A percentile compares a stretch with the other conserved stretches of the same genome.
phyloP scores from a whole-genome alignment of 2,329 filamentous ascomycete species.

The Rutstroemia sp. region DNA sequence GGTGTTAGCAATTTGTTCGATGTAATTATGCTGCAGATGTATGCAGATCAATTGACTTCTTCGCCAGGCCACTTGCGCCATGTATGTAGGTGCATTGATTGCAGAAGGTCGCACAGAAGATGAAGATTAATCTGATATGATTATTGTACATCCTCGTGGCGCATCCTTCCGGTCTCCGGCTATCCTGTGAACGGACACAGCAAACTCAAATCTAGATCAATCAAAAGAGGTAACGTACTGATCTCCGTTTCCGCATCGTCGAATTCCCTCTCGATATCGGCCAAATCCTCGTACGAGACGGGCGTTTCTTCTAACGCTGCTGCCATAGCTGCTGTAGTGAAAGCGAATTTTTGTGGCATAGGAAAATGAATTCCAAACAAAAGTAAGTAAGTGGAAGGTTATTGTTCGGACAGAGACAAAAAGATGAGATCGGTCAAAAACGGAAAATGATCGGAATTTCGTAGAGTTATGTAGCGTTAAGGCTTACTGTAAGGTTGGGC shows the following conservation, averaged over 20 bases:
- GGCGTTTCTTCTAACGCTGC: conserved; percentile 34
- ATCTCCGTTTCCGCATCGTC: conserved; percentile 77
- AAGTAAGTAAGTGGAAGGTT: neutral
- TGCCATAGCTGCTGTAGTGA: conserved; percentile 28
- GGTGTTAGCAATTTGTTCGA: neutral
- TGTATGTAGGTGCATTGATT: neutral
- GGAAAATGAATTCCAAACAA: neutral
- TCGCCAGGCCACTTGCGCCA: no score
- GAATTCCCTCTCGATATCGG: conserved; percentile 75
- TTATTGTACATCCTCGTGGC: conserved; percentile 3
- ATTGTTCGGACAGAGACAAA: neutral
- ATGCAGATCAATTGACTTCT: neutral
- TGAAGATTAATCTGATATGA: conserved; percentile 3
- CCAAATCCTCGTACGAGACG: conserved; percentile 68
- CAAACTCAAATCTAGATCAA: neutral
- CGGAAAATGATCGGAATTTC: neutral
- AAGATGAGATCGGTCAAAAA: neutral
- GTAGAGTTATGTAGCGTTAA: no score
- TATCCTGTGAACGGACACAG: neutral
- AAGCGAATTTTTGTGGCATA: conserved; percentile 24
- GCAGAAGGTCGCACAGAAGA: neutral
- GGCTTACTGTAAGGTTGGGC: no score
- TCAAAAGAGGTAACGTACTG: conserved; percentile 40
- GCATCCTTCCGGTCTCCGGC: neutral
- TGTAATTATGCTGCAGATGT: neutral